A percentile compares a stretch with the other conserved stretches of the same genome.
phyloP scores from a whole-genome alignment of 495 filamentous ascomycete species.

The Diplogelasinospora grovesii region DNA sequence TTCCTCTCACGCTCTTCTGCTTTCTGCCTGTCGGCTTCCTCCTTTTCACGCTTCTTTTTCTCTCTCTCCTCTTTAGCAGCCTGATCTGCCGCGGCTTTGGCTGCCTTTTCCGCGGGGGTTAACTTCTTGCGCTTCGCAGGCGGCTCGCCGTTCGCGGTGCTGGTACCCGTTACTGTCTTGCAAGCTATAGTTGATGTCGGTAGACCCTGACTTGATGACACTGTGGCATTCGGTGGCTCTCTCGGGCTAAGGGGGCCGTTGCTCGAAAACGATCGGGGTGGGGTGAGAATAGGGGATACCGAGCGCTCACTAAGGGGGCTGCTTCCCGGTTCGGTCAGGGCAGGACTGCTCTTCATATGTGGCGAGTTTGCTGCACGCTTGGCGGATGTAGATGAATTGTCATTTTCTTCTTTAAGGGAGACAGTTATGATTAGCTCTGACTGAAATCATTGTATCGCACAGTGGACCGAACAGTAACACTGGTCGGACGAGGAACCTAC shows the following conservation, averaged over 20 bases:
- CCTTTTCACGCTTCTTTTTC: constrained; percentile 40
- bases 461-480: no score
- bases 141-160: constrained; percentile 13
- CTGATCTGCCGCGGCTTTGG: constrained; percentile 35
- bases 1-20: constrained; percentile 22
- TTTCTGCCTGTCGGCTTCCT: constrained; percentile 37
- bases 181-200: not conserved
- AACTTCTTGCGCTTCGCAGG: constrained; percentile 46
- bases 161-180: constrained; percentile 1
- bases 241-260: not conserved
- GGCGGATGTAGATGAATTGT: not conserved
- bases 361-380: constrained; percentile 13
- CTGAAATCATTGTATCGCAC: no score
- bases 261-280: constrained; percentile 5
- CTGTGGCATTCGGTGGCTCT: not conserved
- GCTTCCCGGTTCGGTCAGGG: constrained; percentile 28
- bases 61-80: constrained; percentile 49
- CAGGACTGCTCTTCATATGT: constrained; percentile 23
- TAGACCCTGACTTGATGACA: constrained; percentile 1
- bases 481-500: no score
- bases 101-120: constrained; percentile 46
- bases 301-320: constrained; percentile 23
- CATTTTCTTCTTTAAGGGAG: constrained; percentile 21
- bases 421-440: not conserved
- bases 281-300: constrained; percentile 23